Evolutionary conservation across 2,329 filamentous ascomycete species (phyloP).

Genomic region (Colletotrichum eleusines): DNA sequence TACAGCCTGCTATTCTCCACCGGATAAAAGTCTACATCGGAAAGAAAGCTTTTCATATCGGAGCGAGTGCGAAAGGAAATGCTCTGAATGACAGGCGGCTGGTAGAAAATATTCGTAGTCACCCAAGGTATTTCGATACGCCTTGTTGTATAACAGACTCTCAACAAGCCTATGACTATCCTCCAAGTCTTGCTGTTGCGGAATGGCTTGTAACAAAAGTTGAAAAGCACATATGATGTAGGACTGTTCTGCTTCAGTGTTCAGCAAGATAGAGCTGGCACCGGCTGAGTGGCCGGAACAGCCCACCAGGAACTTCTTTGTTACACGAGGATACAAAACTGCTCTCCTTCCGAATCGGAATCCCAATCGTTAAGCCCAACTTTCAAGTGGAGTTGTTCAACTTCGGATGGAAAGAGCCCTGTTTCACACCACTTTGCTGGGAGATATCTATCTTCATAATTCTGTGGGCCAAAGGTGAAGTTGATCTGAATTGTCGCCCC

Average conservation of each 20-base stretch:
- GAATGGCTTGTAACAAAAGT: too few species aligned
- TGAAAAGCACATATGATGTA: too few species aligned
- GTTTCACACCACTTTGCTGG: neutral
- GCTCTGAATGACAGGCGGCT: neutral
- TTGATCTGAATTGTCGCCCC: neutral
- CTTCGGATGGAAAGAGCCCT: too few species aligned
- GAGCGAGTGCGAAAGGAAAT: too few species aligned
- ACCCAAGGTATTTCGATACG: neutral
- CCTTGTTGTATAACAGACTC: accelerated
- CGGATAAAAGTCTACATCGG: too few species aligned
- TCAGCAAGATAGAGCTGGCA: neutral
- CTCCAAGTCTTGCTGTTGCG: neutral
- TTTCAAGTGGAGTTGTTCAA: neutral
- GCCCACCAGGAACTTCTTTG: neutral
- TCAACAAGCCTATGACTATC: neutral
- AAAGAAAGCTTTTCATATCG: too few species aligned
- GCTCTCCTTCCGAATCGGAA: too few species aligned
- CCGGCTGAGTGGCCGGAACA: neutral
- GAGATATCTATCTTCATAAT: neutral
- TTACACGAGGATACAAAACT: too few species aligned
- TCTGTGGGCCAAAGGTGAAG: neutral
- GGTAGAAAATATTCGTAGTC: neutral
- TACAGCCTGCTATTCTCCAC: neutral
- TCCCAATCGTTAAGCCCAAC: neutral
- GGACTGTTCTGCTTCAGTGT: neutral